Evolutionary conservation across 345 rosid genomes (phyloP), one percentile per base, ranked within the genome.

Genomic region (Sonneratia alba): DNA sequence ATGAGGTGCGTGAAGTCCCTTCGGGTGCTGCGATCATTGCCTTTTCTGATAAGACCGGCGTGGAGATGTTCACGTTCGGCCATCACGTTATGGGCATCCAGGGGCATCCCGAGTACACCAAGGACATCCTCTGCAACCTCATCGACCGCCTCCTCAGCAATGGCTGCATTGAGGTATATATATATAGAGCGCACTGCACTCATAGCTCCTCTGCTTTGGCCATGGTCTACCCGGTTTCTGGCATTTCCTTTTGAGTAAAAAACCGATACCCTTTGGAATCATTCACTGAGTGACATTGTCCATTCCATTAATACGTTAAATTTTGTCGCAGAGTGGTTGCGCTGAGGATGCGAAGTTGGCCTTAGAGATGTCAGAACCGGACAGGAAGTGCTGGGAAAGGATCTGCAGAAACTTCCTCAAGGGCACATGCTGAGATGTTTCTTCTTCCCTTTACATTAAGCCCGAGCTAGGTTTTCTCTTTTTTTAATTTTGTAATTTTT

Each of bases 101-200:
- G 84, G 56, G 95, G 96, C 16, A 83, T 94, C 74, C 98, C 91
- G 84, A 94, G 76, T 90, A 91, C 77, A 86, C 91, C 79, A 88
- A 82, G 64, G 97, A 90, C 81, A 91, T 94, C 66, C 84, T 94
- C 48, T 77, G 15, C 66, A 81, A 82, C 73, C 87, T 94, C 72
- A 80, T 91, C 2, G 97, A 91, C 70, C 95, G 97, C 69, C 95
- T 91, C 61, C 87, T 88, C 42, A 22, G 64, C 69, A 82, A 36
- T 70, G 81, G 86, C 77, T 75, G 67, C 74, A 84, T 94, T 21
- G 71, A 85, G 86, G 96, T 92, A 73, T 24, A 57, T 57, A 8
- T 57, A 56, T 56, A 57, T 57, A 27, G 32, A 27, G 32, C 32
- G 22, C n/a, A 61, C 43, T 40, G 5, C 9, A 8, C 43, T 40